Evolutionary conservation across 768 basidiomycete species (phyloP).

Genomic region (Tubosaeta sp.): DNA sequence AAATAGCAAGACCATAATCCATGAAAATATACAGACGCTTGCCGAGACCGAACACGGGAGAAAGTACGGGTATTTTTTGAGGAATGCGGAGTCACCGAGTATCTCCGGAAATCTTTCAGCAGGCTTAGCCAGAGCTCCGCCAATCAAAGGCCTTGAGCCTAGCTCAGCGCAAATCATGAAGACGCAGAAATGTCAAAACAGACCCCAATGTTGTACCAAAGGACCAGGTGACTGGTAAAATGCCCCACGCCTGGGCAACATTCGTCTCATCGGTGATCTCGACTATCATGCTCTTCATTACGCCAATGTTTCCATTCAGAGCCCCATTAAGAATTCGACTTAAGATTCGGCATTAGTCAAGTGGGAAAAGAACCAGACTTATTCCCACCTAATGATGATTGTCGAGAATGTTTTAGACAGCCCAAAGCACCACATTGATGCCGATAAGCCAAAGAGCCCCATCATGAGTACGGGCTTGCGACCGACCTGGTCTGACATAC

Average conservation of each 20-base stretch:
- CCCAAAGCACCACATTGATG: constrained; percentile 47
- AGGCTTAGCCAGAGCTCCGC: constrained; percentile 61
- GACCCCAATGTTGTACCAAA: constrained; percentile 42
- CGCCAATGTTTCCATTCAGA: constrained; percentile 53
- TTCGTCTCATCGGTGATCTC: constrained; percentile 39
- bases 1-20: constrained; percentile 46
- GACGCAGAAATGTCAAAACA: constrained; percentile 9
- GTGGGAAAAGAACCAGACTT: background rate
- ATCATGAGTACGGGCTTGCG: constrained; percentile 45
- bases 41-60: constrained; percentile 65
- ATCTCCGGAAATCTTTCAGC: constrained; percentile 58
- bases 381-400: constrained; percentile 36
- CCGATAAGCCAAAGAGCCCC: constrained; percentile 41
- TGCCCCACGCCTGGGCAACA: constrained; percentile 45
- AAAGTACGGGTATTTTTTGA: constrained; percentile 68
- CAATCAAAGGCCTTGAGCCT: constrained; percentile 56
- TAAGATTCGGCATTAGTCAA: background rate
- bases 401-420: constrained; percentile 44
- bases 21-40: constrained; percentile 47
- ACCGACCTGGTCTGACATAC: constrained; percentile 46
- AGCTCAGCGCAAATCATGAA: constrained; percentile 1
- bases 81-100: constrained; percentile 55
- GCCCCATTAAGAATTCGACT: constrained; percentile 46
- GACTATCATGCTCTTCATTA: constrained; percentile 43
- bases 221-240: constrained; percentile 50